Base-by-base conservation (phyloP, 2,329 filamentous ascomycete species). In the Sporothrix mexicana region DNA sequence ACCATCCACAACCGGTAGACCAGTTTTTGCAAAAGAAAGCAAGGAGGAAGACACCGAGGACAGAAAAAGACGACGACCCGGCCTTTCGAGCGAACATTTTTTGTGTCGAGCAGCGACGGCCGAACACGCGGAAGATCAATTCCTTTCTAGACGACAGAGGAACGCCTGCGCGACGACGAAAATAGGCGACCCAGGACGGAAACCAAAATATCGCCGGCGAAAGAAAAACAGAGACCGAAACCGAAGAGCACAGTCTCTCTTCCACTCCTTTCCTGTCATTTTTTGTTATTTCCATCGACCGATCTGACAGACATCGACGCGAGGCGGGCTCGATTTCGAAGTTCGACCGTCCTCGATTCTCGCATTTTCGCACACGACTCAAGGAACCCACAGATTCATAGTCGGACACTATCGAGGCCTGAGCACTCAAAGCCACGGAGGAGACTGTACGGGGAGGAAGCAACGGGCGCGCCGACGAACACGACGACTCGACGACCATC, bases 51-150 rank as follows among this genome's bases (percentile, higher is more conserved):
- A 36, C 30, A 36, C 30, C 30, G 30, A 36, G 30, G 30, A 36
- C 30, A 36, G 30, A 4, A 36, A 5, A 36, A 36, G 30, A 59
- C 51, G 53, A 45, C 41, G n/a, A 70, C 20, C 20, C 20, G 23
- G 15, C 30, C 30, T 12, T 13, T 57, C 61, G 45, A 51, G 20
- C 9, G 23, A 45, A 51, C 61, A 67, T 25, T 70, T 59, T 30
- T 47, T 45, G 30, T 30, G n/a, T 70, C 68, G 36, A 47, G 41
- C 51, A n/a, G 23, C 68, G 67, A 30, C 67, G n/a, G 45, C 17
- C 10, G 36, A 55, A 57, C 30, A 45, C 67, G 51, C 51, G n/a
- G 53, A 70, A 61, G 68, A 17, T 25, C 36, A 69, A 43, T 59
- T 69, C 51, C 41, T 59, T 43, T 51, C 25, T 67, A 1, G 66